Evolutionary conservation across 2,329 filamentous ascomycete species (phyloP), one percentile per base, ranked within the genome.

Genomic region (Penicillium fuscoglaucum): DNA sequence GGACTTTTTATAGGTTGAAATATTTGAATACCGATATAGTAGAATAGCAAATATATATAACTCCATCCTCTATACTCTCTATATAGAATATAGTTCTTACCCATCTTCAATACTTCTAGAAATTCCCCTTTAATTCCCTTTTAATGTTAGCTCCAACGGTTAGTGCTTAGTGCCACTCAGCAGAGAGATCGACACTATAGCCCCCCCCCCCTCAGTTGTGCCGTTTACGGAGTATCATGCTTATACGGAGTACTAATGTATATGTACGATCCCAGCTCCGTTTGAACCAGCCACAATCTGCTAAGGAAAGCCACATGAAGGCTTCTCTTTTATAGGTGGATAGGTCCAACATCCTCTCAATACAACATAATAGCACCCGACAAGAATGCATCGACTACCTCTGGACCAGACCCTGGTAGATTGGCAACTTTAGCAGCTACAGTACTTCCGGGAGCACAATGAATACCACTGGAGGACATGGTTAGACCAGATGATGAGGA

Each of bases 401-500:
- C 28, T 41, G 39, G 19, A 26, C 39, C 5, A 48, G n/a, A 29
- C 12, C 17, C n/a, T 21, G n/a, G 13, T 17, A 41, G 17, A 50
- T 5, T 17, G 17, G 26, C 8, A 17, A 44, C 6, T 17, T n/a
- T 24, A 26, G 9, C 21, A n/a, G 13, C 21, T 15, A 21, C 15
- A 39, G 31, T 19, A 45, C 39, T 43, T 15, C 28, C 19, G n/a
- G 15, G 46, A 12, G 21, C 29, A 45, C 17, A 44, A 33, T 15
- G 28, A 43, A 24, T 26, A 35, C 15, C 24, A 28, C 19, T 28
- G 37, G 28, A 35, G 43, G 19, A 28, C 10, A 40, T 29, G 24
- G 15, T 29, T n/a, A 40, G 21, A 55, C 37, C 53, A 15, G 33
- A 41, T 47, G 41, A 48, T 33, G 50, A 57, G 55, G 13, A 57